phyloP scores from a whole-genome alignment of 2,329 filamentous ascomycete genomes.

The Lanzia echinophila region DNA sequence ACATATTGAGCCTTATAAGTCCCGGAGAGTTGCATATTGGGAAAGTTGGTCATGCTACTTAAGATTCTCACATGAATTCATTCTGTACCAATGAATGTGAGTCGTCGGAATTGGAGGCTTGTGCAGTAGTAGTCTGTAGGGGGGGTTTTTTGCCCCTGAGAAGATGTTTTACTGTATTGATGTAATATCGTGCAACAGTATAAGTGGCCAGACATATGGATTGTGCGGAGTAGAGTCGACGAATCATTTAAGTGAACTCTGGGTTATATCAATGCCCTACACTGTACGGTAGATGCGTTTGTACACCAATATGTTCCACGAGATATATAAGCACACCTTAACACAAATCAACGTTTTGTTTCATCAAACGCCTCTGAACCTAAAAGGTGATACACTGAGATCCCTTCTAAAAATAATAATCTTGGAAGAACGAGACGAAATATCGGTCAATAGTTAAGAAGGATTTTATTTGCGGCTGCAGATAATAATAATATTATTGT shows the following conservation, averaged over 20 bases:
- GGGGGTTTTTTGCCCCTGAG: neutral
- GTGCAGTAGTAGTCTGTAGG: neutral
- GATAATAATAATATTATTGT: neutral
- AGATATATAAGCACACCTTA: too few relatives aligned
- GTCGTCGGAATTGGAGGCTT: neutral
- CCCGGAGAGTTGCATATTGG: neutral
- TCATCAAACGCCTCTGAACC: neutral
- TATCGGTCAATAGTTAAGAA: neutral
- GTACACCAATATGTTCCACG: too few relatives aligned
- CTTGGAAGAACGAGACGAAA: neutral
- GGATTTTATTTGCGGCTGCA: slow-evolving; percentile 2
- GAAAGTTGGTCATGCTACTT: neutral
- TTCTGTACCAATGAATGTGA: neutral
- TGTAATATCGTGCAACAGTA: neutral
- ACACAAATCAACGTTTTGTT: neutral
- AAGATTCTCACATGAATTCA: neutral
- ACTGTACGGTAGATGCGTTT: too few relatives aligned
- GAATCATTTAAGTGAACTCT: neutral
- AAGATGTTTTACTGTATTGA: neutral
- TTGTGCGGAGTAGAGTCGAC: neutral
- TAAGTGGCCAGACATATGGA: neutral
- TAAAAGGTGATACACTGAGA: neutral
- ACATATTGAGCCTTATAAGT: neutral
- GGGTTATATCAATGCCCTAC: too few relatives aligned
- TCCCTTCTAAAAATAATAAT: neutral